Percentiles rank a stretch among this genome's conserved stretches.
Conservation (phyloP, 371 early-diverging fungal genomes). For the Mortierella sp. region DNA sequence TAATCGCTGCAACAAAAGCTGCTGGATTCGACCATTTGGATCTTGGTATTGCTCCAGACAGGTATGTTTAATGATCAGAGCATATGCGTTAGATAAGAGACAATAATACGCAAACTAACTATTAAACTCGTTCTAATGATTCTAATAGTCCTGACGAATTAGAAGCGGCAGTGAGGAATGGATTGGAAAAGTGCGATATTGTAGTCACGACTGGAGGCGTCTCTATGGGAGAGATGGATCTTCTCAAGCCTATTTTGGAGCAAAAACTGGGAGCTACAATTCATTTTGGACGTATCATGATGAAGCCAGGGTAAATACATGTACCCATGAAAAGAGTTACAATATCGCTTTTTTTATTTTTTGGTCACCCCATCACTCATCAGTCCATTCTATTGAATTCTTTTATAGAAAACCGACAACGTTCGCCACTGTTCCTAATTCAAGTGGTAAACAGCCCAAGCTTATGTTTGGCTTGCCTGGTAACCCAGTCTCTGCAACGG, state of each 20-base stretch:
- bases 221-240: slow-evolving; percentile 95
- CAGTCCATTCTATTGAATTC: not conserved
- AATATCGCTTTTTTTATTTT: no score
- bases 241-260: slow-evolving; percentile 88
- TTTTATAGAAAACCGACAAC: slow-evolving; percentile 87
- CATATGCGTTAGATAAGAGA: not conserved
- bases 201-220: slow-evolving; percentile 94
- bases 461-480: slow-evolving; percentile 93
- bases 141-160: slow-evolving; percentile 64
- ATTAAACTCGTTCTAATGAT: not conserved
- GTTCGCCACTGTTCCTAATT: slow-evolving; percentile 80
- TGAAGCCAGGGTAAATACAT: slow-evolving; percentile 88
- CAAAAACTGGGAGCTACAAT: slow-evolving; percentile 79
- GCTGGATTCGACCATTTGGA: slow-evolving; percentile 79
- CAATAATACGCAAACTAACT: not conserved
- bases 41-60: slow-evolving; percentile 83
- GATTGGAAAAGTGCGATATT: slow-evolving; percentile 78
- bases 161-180: slow-evolving; percentile 61
- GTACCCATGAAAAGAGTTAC: not conserved
- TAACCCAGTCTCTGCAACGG: slow-evolving; percentile 93
- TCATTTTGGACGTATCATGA: slow-evolving; percentile 90
- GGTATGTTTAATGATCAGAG: slow-evolving; percentile 28
- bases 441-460: slow-evolving; percentile 51
- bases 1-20: slow-evolving; percentile 73
- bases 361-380: not conserved